phyloP scores from a whole-genome alignment of 192 early-diverging fungal genomes.

The Coemansia asiatica region DNA sequence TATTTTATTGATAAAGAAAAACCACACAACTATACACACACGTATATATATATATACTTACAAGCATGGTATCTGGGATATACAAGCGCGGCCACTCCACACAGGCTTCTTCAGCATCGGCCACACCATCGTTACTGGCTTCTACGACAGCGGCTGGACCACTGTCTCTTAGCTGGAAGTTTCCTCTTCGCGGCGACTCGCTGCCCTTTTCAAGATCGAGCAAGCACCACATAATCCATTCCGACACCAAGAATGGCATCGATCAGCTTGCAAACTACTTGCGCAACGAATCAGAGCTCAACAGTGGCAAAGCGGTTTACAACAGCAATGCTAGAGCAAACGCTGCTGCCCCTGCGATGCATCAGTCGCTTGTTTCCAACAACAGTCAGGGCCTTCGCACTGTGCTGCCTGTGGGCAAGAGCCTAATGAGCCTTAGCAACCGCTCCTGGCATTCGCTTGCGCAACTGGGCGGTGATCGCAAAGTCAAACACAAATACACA shows the following conservation, averaged over 20 bases:
- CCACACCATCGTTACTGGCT: conserved; percentile 7
- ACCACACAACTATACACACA: too few species aligned
- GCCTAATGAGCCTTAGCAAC: background rate
- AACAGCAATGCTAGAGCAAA: background rate
- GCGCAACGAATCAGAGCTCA: conserved; percentile 27
- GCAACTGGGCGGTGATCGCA: conserved; percentile 7
- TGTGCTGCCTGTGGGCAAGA: background rate
- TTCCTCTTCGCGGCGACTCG: conserved; percentile 37
- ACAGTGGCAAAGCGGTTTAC: background rate
- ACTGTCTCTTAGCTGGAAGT: conserved; percentile 25
- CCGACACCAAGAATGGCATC: conserved; percentile 30
- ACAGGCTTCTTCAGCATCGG: conserved; percentile 10
- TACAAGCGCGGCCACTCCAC: conserved; percentile 14
- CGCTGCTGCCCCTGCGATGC: background rate
- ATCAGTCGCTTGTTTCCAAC: background rate
- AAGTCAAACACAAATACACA: background rate
- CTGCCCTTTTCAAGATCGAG: conserved; percentile 15
- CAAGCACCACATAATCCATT: conserved; percentile 44
- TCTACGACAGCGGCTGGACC: conserved; percentile 5
- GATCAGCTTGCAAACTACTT: conserved; percentile 41
- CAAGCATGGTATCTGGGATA: conserved; percentile 30
- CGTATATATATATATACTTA: conserved; percentile 4
- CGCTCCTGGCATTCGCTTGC: conserved; percentile 15
- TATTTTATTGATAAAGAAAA: too few species aligned
- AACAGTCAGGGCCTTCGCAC: background rate